phyloP scores from a whole-genome alignment of 1,139 yeast genomes.

The Trichomonascaceae sp. region DNA sequence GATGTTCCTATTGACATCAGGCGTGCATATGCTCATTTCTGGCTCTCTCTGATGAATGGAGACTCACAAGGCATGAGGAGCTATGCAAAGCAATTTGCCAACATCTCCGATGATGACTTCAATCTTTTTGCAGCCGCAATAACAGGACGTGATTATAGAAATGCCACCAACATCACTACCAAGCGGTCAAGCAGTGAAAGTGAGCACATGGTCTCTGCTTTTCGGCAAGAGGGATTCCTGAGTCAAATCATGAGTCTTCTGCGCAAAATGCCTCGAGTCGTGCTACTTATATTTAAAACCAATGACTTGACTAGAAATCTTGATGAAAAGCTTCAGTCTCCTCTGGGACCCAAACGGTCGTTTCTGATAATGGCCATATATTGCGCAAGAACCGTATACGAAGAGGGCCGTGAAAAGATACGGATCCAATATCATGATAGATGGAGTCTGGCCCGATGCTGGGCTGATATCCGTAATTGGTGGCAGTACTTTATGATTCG shows the following conservation, averaged over 20 bases:
- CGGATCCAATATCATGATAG: conserved; percentile 27
- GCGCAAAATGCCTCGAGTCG: conserved; percentile 77
- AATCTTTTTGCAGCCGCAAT: conserved; percentile 86
- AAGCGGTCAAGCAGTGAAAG: conserved; percentile 54
- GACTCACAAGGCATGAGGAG: conserved; percentile 59
- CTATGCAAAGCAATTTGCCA: conserved; percentile 75
- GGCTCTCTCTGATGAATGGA: conserved; percentile 81
- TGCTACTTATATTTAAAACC: conserved; percentile 80
- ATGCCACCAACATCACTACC: conserved; percentile 58
- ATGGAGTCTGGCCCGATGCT: conserved; percentile 28
- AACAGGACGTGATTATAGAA: conserved; percentile 75
- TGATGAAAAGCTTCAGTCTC: conserved; percentile 76
- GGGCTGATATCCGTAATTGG: conserved; percentile 37
- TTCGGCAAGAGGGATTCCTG: conserved; percentile 53
- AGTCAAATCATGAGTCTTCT: conserved; percentile 75
- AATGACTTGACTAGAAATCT: conserved; percentile 86
- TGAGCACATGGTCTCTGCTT: conserved; percentile 54
- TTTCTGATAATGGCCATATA: conserved; percentile 85
- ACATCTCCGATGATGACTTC: conserved; percentile 73
- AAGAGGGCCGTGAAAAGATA: conserved; percentile 50
- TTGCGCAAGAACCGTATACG: conserved; percentile 75
- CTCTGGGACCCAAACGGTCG: conserved; percentile 83
- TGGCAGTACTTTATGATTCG: conserved; percentile 46
- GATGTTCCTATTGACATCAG: conserved; percentile 73
- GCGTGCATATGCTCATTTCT: conserved; percentile 79